Base-by-base conservation (phyloP, 176 grass and related monocot genomes). In the Stipa capillata region DNA sequence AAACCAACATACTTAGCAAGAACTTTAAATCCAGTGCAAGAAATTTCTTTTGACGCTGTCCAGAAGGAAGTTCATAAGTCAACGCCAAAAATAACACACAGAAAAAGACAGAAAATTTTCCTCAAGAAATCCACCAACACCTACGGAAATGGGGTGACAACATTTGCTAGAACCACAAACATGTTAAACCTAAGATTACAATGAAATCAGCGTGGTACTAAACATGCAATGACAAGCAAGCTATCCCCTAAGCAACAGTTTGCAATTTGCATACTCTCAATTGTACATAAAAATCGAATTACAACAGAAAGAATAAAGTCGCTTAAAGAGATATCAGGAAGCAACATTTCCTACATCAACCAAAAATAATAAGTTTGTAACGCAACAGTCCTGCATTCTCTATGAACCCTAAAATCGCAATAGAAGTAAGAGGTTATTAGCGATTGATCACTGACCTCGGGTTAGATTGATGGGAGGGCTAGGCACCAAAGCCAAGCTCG, bases 401-500 rank as follows among this genome's bases (percentile, higher is more conserved):
- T n/a, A 5, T 66, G 21, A 79, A 66, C 70, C 31, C 70, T 73
- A 73, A 29, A 31, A 55, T 20, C 28, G 34, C 3, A 72, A 34
- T 16, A 2, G 8, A 70, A 13, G 8, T 11, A 39, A 31, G 24
- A 76, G 18, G 28, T 3, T 21, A 71, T 43, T 55, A 66, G 61
- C 21, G 25, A 45, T 65, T 50, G 72, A 69, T 77, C 36, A 85
- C 73, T 69, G 40, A 56, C 49, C 44, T 3, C 45, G 82, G 67
- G 65, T 56, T 24, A 29, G 60, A 82, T 27, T 49, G 15, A 69
- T 62, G 25, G 36, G 36, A 55, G 49, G 5, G 68, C 53, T 27
- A 69, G 75, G 40, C 62, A 69, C 84, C 43, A 90, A 42, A 24
- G 73, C 76, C 41, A 83, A 51, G 77, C 77, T 71, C 42, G 68